Evolutionary conservation across 2,329 filamentous ascomycete genomes (phyloP).

Genomic region (Thielaviopsis populi): DNA sequence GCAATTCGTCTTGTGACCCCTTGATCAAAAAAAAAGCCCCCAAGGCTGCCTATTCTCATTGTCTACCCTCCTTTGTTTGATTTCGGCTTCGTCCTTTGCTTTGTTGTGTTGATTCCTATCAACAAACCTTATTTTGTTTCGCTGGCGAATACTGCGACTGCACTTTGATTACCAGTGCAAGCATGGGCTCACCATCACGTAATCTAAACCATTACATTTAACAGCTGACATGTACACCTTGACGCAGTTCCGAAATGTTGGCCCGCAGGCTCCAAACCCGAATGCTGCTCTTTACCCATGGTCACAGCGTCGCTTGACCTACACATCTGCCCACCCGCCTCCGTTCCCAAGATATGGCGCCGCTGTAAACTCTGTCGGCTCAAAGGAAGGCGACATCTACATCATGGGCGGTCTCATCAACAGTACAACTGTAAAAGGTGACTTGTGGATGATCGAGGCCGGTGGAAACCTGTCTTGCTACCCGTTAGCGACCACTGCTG

Average conservation of each 20-base stretch:
- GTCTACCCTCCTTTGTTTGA: background rate
- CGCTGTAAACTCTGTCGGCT: slow-evolving; percentile 80
- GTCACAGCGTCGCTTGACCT: slow-evolving; percentile 80
- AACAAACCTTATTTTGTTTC: background rate
- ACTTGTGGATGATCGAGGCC: slow-evolving; percentile 94
- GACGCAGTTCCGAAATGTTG: slow-evolving; percentile 39
- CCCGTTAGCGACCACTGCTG: slow-evolving; percentile 77
- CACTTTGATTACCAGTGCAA: background rate
- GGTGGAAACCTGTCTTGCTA: slow-evolving; percentile 79
- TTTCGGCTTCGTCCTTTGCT: background rate
- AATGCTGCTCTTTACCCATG: slow-evolving; percentile 85
- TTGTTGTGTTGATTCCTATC: background rate
- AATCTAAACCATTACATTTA: background rate
- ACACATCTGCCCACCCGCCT: slow-evolving; percentile 64
- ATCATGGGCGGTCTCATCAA: slow-evolving; percentile 95
- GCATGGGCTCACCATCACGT: background rate
- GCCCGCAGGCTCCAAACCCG: slow-evolving; percentile 31
- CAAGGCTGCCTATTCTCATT: slow-evolving; percentile 10
- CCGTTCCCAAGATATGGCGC: slow-evolving; percentile 96
- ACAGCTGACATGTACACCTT: slow-evolving; percentile 16
- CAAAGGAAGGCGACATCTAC: slow-evolving; percentile 94
- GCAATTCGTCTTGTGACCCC: slow-evolving; percentile 7
- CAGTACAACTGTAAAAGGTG: slow-evolving; percentile 87
- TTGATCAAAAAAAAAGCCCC: slow-evolving; percentile 2
- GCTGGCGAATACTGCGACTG: background rate